Conservation (phyloP, 495 filamentous ascomycete species). For the Neurospora tetrasperma region DNA sequence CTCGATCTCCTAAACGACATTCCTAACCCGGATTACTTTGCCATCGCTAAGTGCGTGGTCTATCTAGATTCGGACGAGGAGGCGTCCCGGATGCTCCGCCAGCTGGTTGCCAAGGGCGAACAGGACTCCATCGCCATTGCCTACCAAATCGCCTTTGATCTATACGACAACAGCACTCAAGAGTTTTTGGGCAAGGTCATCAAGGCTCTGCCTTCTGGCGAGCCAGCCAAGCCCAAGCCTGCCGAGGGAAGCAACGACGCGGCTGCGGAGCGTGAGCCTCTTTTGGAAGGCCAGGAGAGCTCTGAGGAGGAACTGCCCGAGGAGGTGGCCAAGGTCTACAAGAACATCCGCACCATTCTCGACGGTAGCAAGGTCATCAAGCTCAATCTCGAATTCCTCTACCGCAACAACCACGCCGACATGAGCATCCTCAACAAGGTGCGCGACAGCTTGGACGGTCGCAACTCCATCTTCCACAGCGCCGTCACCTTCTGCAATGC, state of each 20-base stretch:
- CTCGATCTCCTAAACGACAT: conserved; percentile 83
- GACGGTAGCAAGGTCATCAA: conserved; percentile 86
- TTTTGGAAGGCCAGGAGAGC: conserved; percentile 28
- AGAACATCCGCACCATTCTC: conserved; percentile 75
- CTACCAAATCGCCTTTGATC: conserved; percentile 95
- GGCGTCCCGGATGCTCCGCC: conserved; percentile 76
- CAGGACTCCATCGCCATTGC: conserved; percentile 68
- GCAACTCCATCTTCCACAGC: conserved; percentile 97
- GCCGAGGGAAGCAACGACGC: conserved; percentile 41
- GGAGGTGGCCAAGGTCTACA: conserved; percentile 51
- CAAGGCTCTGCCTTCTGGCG: conserved; percentile 57
- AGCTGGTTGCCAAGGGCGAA: conserved; percentile 72
- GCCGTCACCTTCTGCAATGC: conserved; percentile 95
- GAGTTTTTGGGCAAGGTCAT: conserved; percentile 90
- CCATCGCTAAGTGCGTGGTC: conserved; percentile 96
- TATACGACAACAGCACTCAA: conserved; percentile 96
- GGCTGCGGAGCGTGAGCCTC: conserved; percentile 34
- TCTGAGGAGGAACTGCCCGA: conserved; percentile 33
- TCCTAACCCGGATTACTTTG: conserved; percentile 88
- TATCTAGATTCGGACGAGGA: conserved; percentile 87
- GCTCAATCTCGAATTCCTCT: conserved; percentile 91
- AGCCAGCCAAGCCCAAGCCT: conserved; percentile 42
- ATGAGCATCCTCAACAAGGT: conserved; percentile 88
- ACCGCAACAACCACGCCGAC: conserved; percentile 79
- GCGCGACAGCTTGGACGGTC: conserved; percentile 83